phyloP scores from a whole-genome alignment of 2,329 filamentous ascomycete species.

The Neopestalotiopsis sp. region DNA sequence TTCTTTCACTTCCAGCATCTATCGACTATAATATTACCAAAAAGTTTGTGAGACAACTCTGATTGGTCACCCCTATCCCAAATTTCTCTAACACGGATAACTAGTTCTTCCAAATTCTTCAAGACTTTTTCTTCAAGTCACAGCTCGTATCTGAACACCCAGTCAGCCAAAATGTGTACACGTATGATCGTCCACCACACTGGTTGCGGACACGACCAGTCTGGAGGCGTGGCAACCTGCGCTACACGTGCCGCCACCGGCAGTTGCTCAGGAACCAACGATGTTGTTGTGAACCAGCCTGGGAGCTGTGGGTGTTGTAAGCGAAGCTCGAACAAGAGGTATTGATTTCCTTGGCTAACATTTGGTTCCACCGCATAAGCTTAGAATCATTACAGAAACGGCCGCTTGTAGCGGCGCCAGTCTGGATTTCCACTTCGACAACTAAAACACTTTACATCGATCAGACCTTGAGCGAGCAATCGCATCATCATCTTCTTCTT shows the following conservation, averaged over 20 bases:
- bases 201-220: not conserved
- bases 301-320: not conserved
- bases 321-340: not conserved
- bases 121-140: not conserved
- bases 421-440: not conserved
- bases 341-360: not conserved
- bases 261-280: not conserved
- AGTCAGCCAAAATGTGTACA: not conserved
- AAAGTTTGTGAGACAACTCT: not conserved
- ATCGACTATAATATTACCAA: not conserved
- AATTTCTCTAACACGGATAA: not conserved
- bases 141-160: not conserved
- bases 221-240: not conserved
- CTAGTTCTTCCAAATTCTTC: not conserved
- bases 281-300: not conserved
- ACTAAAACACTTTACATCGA: not conserved
- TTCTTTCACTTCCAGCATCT: too few relatives aligned
- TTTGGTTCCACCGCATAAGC: not conserved
- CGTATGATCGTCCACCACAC: not conserved
- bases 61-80: not conserved
- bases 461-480: conserved; percentile 1
- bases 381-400: conserved; percentile 1
- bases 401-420: not conserved
- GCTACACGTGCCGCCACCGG: not conserved
- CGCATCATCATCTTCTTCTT: not conserved